These are phyloP conservation scores for Alternaria tenuissima DNA, from an alignment of 2,329 filamentous ascomycete genomes.

Conservation along the genomic window DNA sequence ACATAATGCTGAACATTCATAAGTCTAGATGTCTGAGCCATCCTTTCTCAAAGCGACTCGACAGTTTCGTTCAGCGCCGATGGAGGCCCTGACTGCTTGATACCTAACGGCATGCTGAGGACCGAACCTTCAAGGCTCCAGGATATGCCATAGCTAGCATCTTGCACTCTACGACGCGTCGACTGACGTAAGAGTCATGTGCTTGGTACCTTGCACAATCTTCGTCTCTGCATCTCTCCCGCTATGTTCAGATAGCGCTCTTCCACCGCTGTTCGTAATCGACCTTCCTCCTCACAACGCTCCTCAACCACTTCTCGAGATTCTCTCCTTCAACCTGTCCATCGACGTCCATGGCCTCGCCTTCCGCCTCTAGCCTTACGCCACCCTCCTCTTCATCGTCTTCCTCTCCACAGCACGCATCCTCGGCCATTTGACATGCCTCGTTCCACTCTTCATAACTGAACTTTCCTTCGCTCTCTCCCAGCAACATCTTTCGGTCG, in stretches of 20 bases:
- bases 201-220: neutral
- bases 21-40: neutral
- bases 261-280: constrained; percentile 54
- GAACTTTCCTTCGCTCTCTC: constrained; percentile 84
- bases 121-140: neutral
- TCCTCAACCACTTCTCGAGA: constrained; percentile 51
- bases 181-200: neutral
- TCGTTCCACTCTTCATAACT: constrained; percentile 77
- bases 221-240: neutral
- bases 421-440: constrained; percentile 70
- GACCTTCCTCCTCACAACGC: constrained; percentile 52
- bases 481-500: constrained; percentile 73
- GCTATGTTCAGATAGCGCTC: constrained; percentile 41
- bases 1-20: neutral
- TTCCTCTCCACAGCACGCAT: constrained; percentile 67
- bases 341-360: constrained; percentile 51
- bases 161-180: neutral
- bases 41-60: neutral
- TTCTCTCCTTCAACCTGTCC: constrained; percentile 39
- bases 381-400: constrained; percentile 49
- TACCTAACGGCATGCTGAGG: neutral
- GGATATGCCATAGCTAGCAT: neutral
- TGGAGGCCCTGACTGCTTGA: neutral
- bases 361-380: constrained; percentile 39
- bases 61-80: neutral